Conservation (phyloP, 2,329 filamentous ascomycete genomes). For the Nannizziopsis arthrosporioides region DNA sequence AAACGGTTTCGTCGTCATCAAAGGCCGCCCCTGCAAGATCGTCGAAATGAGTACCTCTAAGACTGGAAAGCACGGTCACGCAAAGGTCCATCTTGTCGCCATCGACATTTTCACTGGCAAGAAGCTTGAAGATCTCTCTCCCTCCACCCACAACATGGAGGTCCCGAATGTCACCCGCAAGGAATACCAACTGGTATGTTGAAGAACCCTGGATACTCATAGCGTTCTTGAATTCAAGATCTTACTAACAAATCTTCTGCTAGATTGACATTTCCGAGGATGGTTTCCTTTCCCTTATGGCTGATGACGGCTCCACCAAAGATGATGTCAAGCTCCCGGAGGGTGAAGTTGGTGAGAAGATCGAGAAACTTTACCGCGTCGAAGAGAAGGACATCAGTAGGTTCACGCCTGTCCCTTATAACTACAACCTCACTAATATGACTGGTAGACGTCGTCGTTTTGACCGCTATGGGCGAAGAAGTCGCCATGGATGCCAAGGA, state of each 20-base stretch:
- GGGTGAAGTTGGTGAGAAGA: constrained; percentile 76
- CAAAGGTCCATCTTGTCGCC: constrained; percentile 97
- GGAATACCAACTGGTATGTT: constrained; percentile 88
- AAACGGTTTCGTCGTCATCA: constrained; percentile 98
- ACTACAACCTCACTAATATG: constrained; percentile 8
- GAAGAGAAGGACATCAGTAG: constrained; percentile 92
- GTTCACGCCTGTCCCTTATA: constrained; percentile 29
- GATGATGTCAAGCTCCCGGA: constrained; percentile 92
- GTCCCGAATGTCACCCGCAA: constrained; percentile 84
- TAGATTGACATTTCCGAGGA: constrained; percentile 90
- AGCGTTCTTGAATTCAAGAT: not conserved
- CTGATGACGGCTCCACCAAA: constrained; percentile 73
- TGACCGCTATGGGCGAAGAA: constrained; percentile 95
- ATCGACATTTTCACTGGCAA: constrained; percentile 99
- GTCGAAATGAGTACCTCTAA: constrained; percentile 99
- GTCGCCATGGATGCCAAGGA: constrained; percentile 87
- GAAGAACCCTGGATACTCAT: not conserved
- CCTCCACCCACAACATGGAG: constrained; percentile 79
- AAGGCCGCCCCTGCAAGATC: constrained; percentile 99
- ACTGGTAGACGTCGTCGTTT: constrained; percentile 70
- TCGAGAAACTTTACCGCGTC: constrained; percentile 62
- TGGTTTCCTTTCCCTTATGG: constrained; percentile 88
- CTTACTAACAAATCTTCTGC: not conserved
- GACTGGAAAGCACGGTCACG: constrained; percentile 99
- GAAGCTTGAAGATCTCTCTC: constrained; percentile 98